These are phyloP conservation scores for Apiotrichum brassicae DNA, from an alignment of 1,284 basidiomycete genomes.

Conservation along the genomic window DNA sequence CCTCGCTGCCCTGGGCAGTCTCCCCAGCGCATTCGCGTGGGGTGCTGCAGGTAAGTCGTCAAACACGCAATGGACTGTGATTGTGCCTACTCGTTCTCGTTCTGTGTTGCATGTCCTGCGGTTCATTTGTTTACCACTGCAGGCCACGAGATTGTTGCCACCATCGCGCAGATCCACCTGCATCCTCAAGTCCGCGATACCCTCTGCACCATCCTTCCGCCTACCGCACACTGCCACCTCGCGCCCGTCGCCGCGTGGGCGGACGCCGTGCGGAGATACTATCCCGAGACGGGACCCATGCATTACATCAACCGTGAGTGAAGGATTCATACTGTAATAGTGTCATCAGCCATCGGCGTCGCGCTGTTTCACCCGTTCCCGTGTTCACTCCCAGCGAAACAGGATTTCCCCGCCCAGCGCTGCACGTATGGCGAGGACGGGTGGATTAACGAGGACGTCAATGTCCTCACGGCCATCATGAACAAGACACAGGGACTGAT, in stretches of 20 bases:
- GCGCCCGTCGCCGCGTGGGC: slow-evolving; percentile 82
- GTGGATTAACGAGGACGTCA: slow-evolving; percentile 62
- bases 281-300: slow-evolving; percentile 47
- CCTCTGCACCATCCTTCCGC: slow-evolving; percentile 62
- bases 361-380: too few species aligned
- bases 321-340: background rate
- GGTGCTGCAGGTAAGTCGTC: slow-evolving; percentile 48
- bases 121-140: too few species aligned
- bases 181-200: slow-evolving; percentile 64
- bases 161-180: slow-evolving; percentile 85
- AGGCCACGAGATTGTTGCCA: slow-evolving; percentile 87
- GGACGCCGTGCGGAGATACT: slow-evolving; percentile 56
- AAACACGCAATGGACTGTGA: background rate
- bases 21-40: slow-evolving; percentile 45
- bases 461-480: slow-evolving; percentile 66
- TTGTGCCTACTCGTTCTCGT: too few species aligned
- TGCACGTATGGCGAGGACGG: slow-evolving; percentile 72
- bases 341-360: too few species aligned
- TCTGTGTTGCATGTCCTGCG: too few species aligned
- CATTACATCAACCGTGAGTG: slow-evolving; percentile 49
- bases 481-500: slow-evolving; percentile 57
- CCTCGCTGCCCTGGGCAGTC: slow-evolving; percentile 6
- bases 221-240: slow-evolving; percentile 60
- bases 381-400: slow-evolving; percentile 31
- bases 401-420: slow-evolving; percentile 65